These are phyloP conservation scores for Austropuccinia psidii DNA, from an alignment of 1,284 basidiomycete species.

Conservation along the genomic window DNA sequence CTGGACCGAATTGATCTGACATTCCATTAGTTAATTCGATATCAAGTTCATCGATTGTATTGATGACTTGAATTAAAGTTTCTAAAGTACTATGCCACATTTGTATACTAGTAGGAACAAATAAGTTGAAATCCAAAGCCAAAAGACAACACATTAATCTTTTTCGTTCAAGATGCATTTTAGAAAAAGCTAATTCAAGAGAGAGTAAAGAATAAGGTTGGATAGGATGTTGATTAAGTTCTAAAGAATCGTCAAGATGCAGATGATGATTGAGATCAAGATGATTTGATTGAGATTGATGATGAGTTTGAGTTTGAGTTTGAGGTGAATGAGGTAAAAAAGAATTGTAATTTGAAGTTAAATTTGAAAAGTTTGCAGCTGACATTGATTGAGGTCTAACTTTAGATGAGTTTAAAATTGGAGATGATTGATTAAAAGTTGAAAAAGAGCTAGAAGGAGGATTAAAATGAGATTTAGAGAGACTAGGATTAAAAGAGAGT, in stretches of 20 bases:
- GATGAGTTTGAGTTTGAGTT: background rate
- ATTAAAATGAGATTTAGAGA: background rate
- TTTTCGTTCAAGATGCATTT: conserved; percentile 25
- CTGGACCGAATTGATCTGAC: conserved; percentile 28
- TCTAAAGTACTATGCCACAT: conserved; percentile 17
- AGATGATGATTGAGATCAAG: background rate
- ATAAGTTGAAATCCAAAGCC: conserved; percentile 15
- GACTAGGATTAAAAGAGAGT: background rate
- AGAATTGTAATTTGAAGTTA: background rate
- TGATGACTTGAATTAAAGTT: background rate
- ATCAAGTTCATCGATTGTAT: background rate
- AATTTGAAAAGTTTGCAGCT: background rate
- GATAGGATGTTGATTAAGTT: background rate
- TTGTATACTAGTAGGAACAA: background rate
- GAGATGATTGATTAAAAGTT: background rate
- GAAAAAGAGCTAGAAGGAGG: background rate
- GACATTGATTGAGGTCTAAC: background rate
- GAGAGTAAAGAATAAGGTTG: conserved; percentile 5
- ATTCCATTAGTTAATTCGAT: conserved; percentile 17
- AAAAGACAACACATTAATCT: conserved; percentile 22
- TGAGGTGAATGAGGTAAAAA: background rate
- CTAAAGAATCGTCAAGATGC: background rate
- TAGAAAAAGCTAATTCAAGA: conserved; percentile 5
- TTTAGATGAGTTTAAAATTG: background rate
- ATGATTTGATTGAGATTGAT: background rate